Evolutionary conservation across 2,329 filamentous ascomycete species (phyloP).

Genomic region (Myriangium duriaei): DNA sequence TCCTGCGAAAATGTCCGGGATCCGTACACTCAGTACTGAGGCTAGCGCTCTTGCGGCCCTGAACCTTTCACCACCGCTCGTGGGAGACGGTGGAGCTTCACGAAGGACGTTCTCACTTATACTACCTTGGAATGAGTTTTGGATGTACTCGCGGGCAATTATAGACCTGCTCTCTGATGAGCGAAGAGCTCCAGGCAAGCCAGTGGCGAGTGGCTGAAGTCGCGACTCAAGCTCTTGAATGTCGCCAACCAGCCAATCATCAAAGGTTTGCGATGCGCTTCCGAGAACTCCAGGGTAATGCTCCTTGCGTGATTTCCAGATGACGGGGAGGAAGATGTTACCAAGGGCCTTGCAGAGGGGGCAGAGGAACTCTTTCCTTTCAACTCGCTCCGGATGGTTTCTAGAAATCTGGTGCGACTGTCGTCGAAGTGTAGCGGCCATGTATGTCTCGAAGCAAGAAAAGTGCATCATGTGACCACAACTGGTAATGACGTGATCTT

Average conservation of each 20-base stretch:
- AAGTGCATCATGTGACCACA: constrained; percentile 99
- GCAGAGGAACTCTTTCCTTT: constrained; percentile 82
- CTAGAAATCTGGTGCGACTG: constrained; percentile 88
- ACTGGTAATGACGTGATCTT: constrained; percentile 71
- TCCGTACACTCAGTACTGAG: constrained; percentile 3
- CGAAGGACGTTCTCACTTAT: constrained; percentile 1
- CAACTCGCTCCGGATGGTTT: constrained; percentile 75
- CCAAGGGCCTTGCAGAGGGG: constrained; percentile 93
- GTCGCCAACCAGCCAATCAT: constrained; percentile 49
- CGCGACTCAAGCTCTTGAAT: constrained; percentile 1
- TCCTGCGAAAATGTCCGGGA: constrained; percentile 3
- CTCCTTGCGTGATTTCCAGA: constrained; percentile 89
- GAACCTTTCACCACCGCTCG: neutral
- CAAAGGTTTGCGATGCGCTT: constrained; percentile 43
- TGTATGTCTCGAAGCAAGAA: constrained; percentile 85
- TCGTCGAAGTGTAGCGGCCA: constrained; percentile 67
- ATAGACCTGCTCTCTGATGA: constrained; percentile 1
- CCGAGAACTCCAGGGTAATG: constrained; percentile 60
- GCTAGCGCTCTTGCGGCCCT: constrained; percentile 1
- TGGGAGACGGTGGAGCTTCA: constrained; percentile 4
- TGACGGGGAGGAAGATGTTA: constrained; percentile 85
- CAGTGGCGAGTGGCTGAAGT: neutral
- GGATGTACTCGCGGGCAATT: constrained; percentile 2
- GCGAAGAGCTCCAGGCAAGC: constrained; percentile 1
- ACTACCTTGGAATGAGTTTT: constrained; percentile 1